These are phyloP conservation scores for Xylaria sp. DNA, from an alignment of 2,329 filamentous ascomycete genomes.

Conservation along the genomic window DNA sequence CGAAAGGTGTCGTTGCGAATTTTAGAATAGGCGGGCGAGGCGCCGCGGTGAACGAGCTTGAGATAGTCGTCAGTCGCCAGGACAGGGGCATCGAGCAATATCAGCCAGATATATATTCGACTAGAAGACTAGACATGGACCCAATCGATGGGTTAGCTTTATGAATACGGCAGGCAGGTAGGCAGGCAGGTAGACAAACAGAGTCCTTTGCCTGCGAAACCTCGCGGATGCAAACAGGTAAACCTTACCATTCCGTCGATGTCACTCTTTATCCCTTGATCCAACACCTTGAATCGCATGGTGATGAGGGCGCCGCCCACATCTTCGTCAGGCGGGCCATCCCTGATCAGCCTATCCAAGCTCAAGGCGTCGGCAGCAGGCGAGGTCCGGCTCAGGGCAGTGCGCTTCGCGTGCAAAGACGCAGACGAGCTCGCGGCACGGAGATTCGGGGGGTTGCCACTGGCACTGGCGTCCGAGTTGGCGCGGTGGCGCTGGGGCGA, in stretches of 20 bases:
- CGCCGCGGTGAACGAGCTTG: conserved; percentile 87
- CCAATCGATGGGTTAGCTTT: conserved; percentile 10
- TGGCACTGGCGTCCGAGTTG: conserved; percentile 71
- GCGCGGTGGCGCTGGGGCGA: conserved; percentile 71
- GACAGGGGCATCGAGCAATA: conserved; percentile 88
- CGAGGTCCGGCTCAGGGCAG: conserved; percentile 58
- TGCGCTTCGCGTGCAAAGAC: conserved; percentile 55
- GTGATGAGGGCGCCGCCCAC: conserved; percentile 74
- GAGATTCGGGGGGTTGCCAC: conserved; percentile 55
- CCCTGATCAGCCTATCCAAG: conserved; percentile 80
- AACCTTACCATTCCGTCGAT: conserved; percentile 80
- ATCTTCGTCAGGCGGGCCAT: conserved; percentile 80
- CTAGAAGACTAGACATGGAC: conserved; percentile 75
- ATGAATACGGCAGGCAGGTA: not conserved
- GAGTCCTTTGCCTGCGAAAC: not conserved
- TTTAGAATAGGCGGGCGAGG: conserved; percentile 94
- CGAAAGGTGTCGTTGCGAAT: conserved; percentile 99
- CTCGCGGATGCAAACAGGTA: conserved; percentile 11
- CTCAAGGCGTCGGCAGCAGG: conserved; percentile 66
- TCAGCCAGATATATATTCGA: conserved; percentile 95
- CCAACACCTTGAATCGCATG: conserved; percentile 77
- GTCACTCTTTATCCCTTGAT: conserved; percentile 80
- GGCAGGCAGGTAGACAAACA: too few relatives aligned
- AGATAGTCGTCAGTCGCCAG: conserved; percentile 90
- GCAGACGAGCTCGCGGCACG: conserved; percentile 54